Evolutionary conservation across 164 flowering plant species (phyloP).

Genomic region (Stephania yunnanensis): DNA sequence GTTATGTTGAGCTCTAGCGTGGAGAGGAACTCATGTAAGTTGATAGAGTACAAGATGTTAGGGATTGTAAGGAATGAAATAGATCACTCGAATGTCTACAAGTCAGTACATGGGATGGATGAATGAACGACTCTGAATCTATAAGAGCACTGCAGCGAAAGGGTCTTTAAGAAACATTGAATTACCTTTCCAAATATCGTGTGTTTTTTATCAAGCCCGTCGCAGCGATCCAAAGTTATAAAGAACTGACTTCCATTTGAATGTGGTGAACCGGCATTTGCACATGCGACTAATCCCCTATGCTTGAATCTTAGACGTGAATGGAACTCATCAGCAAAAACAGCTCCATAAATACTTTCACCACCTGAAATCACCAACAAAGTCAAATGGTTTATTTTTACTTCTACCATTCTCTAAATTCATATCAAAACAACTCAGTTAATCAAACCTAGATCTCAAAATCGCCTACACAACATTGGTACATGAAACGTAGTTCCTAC

Average conservation of each 20-base stretch:
- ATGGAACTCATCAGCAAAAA: conserved; percentile 79
- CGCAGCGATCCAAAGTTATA: conserved; percentile 81
- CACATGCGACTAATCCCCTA: conserved; percentile 90
- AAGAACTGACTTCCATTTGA: conserved; percentile 97
- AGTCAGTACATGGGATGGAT: no score
- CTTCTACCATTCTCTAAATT: neutral
- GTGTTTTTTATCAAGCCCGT: conserved; percentile 81
- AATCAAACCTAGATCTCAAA: neutral
- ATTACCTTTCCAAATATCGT: conserved; percentile 95
- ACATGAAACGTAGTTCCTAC: neutral
- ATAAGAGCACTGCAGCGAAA: neutral
- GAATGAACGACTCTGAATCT: no score
- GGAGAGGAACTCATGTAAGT: no score
- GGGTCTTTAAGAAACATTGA: neutral
- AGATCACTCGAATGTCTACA: no score
- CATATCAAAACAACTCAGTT: neutral
- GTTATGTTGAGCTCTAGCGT: no score
- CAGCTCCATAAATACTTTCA: conserved; percentile 79
- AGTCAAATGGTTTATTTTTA: neutral
- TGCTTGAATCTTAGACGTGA: conserved; percentile 88
- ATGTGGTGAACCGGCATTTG: conserved; percentile 72
- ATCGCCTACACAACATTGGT: neutral
- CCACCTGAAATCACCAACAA: conserved; percentile 51
- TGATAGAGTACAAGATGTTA: no score
- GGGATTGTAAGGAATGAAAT: no score